phyloP scores from a whole-genome alignment of 1,284 basidiomycete species.

The Coniophora puteana region DNA sequence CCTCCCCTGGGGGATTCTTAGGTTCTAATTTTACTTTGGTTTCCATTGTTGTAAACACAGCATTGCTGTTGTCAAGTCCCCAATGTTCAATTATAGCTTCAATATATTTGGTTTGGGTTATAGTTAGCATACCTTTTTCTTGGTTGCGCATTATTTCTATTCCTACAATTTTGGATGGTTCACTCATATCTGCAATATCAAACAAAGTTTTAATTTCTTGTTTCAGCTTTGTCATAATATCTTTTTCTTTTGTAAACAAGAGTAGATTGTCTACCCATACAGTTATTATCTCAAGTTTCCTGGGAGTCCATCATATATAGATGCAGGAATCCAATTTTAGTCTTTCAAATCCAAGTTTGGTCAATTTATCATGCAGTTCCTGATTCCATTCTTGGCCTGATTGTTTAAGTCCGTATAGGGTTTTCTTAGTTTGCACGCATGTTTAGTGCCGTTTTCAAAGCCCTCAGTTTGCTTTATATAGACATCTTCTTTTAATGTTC shows the following conservation, averaged over 20 bases:
- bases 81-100: background rate
- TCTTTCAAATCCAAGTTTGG: background rate
- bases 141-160: background rate
- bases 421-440: constrained; percentile 15
- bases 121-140: background rate
- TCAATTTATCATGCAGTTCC: constrained; percentile 1
- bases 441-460: constrained; percentile 18
- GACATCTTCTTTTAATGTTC: constrained; percentile 32
- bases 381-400: constrained; percentile 21
- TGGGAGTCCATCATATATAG: background rate
- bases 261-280: constrained; percentile 7
- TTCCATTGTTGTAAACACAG: background rate
- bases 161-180: constrained; percentile 4
- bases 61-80: background rate
- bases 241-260: background rate
- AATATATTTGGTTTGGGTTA: background rate
- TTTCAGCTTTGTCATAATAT: constrained; percentile 1
- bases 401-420: constrained; percentile 27
- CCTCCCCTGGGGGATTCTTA: background rate
- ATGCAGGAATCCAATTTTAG: background rate
- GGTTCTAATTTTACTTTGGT: background rate
- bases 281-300: background rate
- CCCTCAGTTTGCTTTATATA: constrained; percentile 34
- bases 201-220: background rate
- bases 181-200: constrained; percentile 2